Conservation (phyloP, 805 yeast species). For the Candida railenensis region DNA sequence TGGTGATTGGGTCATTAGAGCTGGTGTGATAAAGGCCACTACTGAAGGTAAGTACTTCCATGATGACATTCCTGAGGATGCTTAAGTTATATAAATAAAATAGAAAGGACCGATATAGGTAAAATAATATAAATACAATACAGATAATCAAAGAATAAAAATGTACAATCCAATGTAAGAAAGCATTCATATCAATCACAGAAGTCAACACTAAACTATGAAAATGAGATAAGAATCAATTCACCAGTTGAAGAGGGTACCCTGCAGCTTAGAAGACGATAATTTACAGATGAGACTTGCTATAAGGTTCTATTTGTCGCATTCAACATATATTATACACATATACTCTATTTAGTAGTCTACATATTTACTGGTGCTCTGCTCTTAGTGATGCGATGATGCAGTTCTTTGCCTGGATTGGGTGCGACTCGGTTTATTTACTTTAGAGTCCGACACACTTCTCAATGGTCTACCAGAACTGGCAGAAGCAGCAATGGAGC, state of each 20-base stretch:
- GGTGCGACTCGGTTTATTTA: background rate
- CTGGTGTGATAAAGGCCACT: conserved; percentile 86
- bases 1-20: conserved; percentile 88
- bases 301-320: no score
- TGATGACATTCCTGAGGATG: conserved; percentile 85
- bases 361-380: no score
- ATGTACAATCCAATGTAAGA: background rate
- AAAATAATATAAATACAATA: background rate
- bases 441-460: background rate
- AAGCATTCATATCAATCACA: no score
- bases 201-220: no score
- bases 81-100: conserved; percentile 23
- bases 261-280: no score
- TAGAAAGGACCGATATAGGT: background rate
- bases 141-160: background rate
- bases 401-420: background rate
- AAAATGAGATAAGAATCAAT: no score
- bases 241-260: no score
- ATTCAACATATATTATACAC: no score
- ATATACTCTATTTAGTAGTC: no score
- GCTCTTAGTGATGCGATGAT: conserved; percentile 1
- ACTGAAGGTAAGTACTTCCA: conserved; percentile 91
- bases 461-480: background rate
- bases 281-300: no score
- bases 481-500: background rate